A percentile compares a stretch with the other conserved stretches of the same genome.
phyloP scores from a whole-genome alignment of 208 protist species.

The Crithidia brevicula region DNA sequence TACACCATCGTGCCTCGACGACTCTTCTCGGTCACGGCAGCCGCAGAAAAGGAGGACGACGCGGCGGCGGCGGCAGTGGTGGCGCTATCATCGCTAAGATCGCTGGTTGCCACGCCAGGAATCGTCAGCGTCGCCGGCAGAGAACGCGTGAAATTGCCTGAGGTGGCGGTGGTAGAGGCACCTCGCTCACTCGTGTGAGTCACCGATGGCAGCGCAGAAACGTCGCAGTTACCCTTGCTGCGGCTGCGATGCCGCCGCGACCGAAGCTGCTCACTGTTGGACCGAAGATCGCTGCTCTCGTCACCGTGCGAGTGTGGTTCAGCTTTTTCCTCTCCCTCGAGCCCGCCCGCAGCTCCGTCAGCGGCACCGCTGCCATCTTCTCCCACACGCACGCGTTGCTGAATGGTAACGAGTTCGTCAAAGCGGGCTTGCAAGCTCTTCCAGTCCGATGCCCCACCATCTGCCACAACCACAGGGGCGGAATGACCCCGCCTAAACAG shows the following conservation, averaged over 20 bases:
- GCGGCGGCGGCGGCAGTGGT: background rate
- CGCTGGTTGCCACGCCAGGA: too few relatives aligned
- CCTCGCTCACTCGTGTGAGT: too few relatives aligned
- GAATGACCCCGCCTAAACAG: conserved; percentile 16
- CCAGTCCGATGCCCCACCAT: conserved; percentile 16
- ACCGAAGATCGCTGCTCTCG: background rate
- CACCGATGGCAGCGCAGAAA: too few relatives aligned
- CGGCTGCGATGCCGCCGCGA: conserved; percentile 12
- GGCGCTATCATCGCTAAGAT: background rate
- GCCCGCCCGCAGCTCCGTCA: background rate
- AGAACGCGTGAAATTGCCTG: background rate
- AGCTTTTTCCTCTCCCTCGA: background rate
- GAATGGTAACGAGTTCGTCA: conserved; percentile 29
- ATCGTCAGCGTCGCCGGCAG: background rate
- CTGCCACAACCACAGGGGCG: background rate
- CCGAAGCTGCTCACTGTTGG: background rate
- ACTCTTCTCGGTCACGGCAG: background rate
- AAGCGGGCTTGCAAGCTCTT: conserved; percentile 18
- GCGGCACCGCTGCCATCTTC: background rate
- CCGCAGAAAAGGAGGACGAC: background rate
- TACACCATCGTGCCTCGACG: background rate
- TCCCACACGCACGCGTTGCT: conserved; percentile 15
- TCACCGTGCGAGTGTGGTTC: background rate
- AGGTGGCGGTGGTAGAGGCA: too few relatives aligned
- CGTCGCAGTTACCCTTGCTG: background rate